Evolutionary conservation across 1,284 basidiomycete species (phyloP).

Genomic region (Serendipita sp.): DNA sequence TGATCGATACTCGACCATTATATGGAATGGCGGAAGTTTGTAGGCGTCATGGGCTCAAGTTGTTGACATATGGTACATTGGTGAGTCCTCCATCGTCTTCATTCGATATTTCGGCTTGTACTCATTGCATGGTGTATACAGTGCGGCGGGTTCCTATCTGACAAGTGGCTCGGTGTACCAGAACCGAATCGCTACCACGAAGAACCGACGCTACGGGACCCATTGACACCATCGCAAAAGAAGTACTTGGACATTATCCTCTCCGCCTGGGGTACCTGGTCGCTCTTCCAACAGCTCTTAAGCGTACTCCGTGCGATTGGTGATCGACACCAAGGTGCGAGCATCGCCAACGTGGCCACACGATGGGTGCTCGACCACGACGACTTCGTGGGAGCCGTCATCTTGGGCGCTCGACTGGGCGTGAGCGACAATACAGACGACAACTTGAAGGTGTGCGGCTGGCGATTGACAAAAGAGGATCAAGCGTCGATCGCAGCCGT

Average conservation of each 20-base stretch:
- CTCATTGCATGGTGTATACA: constrained; percentile 18
- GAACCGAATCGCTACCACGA: constrained; percentile 55
- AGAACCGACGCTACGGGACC: constrained; percentile 18
- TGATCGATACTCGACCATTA: constrained; percentile 62
- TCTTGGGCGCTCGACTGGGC: constrained; percentile 61
- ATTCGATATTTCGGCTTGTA: not conserved
- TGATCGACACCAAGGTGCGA: constrained; percentile 39
- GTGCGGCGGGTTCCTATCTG: constrained; percentile 71
- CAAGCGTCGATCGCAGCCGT: constrained; percentile 45
- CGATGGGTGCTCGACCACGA: constrained; percentile 67
- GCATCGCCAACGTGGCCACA: constrained; percentile 62
- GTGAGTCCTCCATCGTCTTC: constrained; percentile 28
- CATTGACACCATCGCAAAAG: constrained; percentile 54
- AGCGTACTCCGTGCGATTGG: constrained; percentile 45
- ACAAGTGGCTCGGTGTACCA: constrained; percentile 52
- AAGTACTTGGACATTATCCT: constrained; percentile 73
- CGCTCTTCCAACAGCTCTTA: constrained; percentile 55
- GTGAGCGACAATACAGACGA: constrained; percentile 61
- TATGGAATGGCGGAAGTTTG: constrained; percentile 67
- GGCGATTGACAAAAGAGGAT: constrained; percentile 42
- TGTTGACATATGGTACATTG: constrained; percentile 68
- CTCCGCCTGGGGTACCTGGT: constrained; percentile 63
- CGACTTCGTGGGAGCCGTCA: constrained; percentile 58
- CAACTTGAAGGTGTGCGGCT: constrained; percentile 47
- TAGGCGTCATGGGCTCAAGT: constrained; percentile 51